A percentile compares a stretch with the other conserved stretches of the same genome.
phyloP scores from a whole-genome alignment of 1,284 basidiomycete genomes.

The Trametes pubescens region DNA sequence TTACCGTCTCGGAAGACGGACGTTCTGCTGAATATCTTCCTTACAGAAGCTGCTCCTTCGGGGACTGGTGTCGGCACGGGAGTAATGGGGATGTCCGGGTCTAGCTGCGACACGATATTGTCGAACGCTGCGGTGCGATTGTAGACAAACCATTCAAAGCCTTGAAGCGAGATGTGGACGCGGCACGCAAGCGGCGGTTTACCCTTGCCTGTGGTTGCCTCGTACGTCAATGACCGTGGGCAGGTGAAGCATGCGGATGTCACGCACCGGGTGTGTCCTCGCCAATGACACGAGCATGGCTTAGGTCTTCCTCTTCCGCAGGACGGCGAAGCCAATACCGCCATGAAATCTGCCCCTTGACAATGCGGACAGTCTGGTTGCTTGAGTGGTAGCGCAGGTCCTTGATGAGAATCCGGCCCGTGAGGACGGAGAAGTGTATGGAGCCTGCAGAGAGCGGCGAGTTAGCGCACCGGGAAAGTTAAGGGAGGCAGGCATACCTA shows the following conservation, averaged over 20 bases:
- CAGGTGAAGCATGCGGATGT: background rate
- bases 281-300: slow-evolving; percentile 59
- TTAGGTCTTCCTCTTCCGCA: slow-evolving; percentile 70
- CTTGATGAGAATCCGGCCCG: slow-evolving; percentile 86
- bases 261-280: slow-evolving; percentile 54
- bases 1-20: slow-evolving; percentile 42
- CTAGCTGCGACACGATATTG: slow-evolving; percentile 81
- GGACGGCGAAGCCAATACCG: slow-evolving; percentile 89
- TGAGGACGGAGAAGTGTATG: slow-evolving; percentile 89
- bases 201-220: slow-evolving; percentile 35
- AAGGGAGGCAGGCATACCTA: slow-evolving; percentile 57
- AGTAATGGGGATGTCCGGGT: slow-evolving; percentile 43
- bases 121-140: slow-evolving; percentile 91
- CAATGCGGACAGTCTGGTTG: slow-evolving; percentile 85
- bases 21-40: slow-evolving; percentile 44
- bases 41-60: slow-evolving; percentile 38
- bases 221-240: no score
- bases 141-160: slow-evolving; percentile 91
- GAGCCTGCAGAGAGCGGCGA: slow-evolving; percentile 60
- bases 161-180: slow-evolving; percentile 80
- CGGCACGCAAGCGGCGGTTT: slow-evolving; percentile 69
- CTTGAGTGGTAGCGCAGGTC: slow-evolving; percentile 89
- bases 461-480: background rate
- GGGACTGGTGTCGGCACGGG: slow-evolving; percentile 34
- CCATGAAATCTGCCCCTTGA: slow-evolving; percentile 89